Base-by-base conservation (phyloP, 306 rosid species). In the Corylus heterophylla region DNA sequence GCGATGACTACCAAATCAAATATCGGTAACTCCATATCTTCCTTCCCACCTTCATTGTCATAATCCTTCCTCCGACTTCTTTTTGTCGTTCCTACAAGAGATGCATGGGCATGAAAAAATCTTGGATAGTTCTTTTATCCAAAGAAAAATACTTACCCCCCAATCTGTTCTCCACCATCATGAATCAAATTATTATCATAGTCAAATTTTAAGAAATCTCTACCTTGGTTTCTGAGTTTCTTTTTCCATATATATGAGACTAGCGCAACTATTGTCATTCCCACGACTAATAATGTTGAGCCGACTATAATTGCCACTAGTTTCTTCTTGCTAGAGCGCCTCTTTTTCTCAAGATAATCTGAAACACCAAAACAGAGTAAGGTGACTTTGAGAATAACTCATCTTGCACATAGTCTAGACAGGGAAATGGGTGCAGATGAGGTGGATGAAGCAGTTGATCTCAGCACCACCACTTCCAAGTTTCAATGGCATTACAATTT, bases 1-100 rank as follows among this genome's bases (percentile, higher is more conserved):
- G 69, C 72, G 81, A 91, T 59, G 2, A 79, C 17, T 25, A 78
- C 4, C 29, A 87, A 59, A 54, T 87, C 82, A 20, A 89, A 85
- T 6, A 85, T 66, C 0, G 89, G 89, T 10, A 89, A 87, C 37
- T 89, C 92, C 12, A 80, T 14, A 25, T 86, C 92, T 16, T 88
- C 89, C 13, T 76, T 73, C 48, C 56, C 10, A 7, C 22, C 49
- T 11, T 54, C 79, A 25, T 82, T 49, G 0, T 22, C 58, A 29
- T 2, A 56, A 64, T 54, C 29, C 14, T 39, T n/a, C 16, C 13
- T 49, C 54, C 22, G 39, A 35, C 10, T 39, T 37, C 27, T 18
- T 29, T 54, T 20, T 17, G 13, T 67, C 17, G 3, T 22, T 0
- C 20, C 74, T 75, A 39, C 17, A 67, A 47, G 27, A 67, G 12